These are phyloP conservation scores for Fusarium avenaceum DNA, from an alignment of 2,329 filamentous ascomycete genomes.

Conservation along the genomic window DNA sequence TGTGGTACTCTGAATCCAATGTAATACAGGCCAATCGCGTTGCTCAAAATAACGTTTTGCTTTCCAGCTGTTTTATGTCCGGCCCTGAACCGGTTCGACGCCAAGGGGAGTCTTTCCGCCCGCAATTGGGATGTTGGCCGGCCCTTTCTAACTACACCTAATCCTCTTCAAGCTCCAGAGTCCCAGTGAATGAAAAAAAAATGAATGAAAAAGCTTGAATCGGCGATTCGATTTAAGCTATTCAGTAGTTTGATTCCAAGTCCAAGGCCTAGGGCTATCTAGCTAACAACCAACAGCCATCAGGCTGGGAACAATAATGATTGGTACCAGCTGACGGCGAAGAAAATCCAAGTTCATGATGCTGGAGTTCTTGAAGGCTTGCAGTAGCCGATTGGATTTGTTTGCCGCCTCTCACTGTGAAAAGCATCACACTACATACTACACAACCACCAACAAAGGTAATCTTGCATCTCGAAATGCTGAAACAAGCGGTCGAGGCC, in stretches of 20 bases:
- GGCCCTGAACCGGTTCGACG: constrained; percentile 36
- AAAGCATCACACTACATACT: too few relatives aligned
- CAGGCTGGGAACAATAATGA: constrained; percentile 11
- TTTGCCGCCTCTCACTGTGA: background rate
- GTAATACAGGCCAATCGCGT: constrained; percentile 1
- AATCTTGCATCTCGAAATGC: constrained; percentile 29
- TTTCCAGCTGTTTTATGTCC: constrained; percentile 19
- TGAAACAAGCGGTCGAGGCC: constrained; percentile 42
- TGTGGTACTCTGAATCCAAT: background rate
- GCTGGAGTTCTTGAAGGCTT: constrained; percentile 12
- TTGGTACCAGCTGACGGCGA: constrained; percentile 25
- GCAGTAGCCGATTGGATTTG: constrained; percentile 13
- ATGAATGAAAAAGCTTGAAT: too few relatives aligned
- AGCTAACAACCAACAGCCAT: constrained; percentile 5
- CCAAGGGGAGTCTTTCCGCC: constrained; percentile 25
- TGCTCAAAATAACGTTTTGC: constrained; percentile 18
- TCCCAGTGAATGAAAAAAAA: background rate
- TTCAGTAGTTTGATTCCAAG: constrained; percentile 7
- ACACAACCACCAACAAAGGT: background rate
- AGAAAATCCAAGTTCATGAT: constrained; percentile 35
- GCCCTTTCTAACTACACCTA: background rate
- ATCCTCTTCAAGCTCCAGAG: background rate
- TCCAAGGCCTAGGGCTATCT: constrained; percentile 17
- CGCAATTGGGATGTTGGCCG: constrained; percentile 24
- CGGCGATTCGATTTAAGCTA: background rate